phyloP scores from a whole-genome alignment of 1,284 basidiomycete genomes.

The Malassezia sp. region DNA sequence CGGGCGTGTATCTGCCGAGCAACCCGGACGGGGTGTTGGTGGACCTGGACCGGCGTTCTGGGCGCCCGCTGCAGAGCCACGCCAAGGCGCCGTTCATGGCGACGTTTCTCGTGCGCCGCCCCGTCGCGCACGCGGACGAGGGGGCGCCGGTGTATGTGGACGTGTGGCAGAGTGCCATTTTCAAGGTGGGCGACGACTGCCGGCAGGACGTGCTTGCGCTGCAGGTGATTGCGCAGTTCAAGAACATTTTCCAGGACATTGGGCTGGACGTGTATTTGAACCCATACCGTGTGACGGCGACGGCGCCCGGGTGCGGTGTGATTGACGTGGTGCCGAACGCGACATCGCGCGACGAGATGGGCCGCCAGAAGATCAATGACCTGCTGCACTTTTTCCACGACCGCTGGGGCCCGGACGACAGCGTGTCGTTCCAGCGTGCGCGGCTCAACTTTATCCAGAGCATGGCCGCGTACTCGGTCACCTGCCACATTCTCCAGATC shows the following conservation, averaged over 20 bases:
- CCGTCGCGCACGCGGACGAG: constrained; percentile 47
- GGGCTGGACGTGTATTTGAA: constrained; percentile 85
- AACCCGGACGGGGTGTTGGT: constrained; percentile 94
- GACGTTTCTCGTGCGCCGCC: constrained; percentile 74
- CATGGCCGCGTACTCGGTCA: constrained; percentile 98
- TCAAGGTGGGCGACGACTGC: constrained; percentile 99
- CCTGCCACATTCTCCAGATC: constrained; percentile 93
- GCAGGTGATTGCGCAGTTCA: constrained; percentile 98
- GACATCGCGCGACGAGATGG: constrained; percentile 98
- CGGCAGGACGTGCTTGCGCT: constrained; percentile 92
- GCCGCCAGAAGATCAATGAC: constrained; percentile 93
- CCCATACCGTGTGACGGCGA: constrained; percentile 94
- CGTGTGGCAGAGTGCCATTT: constrained; percentile 95
- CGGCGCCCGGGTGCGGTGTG: constrained; percentile 93
- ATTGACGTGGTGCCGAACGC: constrained; percentile 98
- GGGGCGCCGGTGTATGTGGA: constrained; percentile 47
- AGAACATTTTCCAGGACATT: constrained; percentile 79
- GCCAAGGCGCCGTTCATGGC: constrained; percentile 99
- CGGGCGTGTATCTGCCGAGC: constrained; percentile 90
- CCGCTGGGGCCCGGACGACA: constrained; percentile 82
- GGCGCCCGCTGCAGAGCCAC: constrained; percentile 87
- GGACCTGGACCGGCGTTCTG: constrained; percentile 91
- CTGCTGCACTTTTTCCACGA: constrained; percentile 86
- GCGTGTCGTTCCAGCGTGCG: constrained; percentile 79
- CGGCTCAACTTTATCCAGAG: constrained; percentile 93